These are phyloP conservation scores for Trichomonas vaginalis DNA, from an alignment of 208 protist genomes.

Conservation along the genomic window DNA sequence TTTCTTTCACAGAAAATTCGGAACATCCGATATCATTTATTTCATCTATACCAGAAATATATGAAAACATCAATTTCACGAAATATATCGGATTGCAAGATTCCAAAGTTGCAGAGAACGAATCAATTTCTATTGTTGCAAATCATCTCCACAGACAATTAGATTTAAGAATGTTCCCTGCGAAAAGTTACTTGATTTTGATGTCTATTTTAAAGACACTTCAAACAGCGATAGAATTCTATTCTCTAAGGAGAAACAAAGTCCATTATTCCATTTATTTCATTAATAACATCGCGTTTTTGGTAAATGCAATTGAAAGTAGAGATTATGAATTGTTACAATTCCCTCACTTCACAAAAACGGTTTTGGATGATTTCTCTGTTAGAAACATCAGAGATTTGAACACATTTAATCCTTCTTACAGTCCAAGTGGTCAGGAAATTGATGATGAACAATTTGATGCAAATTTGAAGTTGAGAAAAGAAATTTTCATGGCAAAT, in stretches of 20 bases:
- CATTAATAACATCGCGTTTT: not conserved
- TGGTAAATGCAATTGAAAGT: not conserved
- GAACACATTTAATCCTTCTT: not conserved
- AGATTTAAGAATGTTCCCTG: not conserved
- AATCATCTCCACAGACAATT: not conserved
- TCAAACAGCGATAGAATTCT: not conserved
- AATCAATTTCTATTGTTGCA: not conserved
- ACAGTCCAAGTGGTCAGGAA: not conserved
- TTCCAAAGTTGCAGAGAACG: not conserved
- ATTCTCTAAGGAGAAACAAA: not conserved
- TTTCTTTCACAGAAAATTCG: not conserved
- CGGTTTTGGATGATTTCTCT: not conserved
- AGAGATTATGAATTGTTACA: not conserved
- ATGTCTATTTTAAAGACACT: not conserved
- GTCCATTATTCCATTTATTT: not conserved
- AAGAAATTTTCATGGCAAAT: not conserved
- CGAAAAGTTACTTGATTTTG: not conserved
- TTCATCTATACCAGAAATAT: not conserved
- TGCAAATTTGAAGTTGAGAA: not conserved
- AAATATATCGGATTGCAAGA: not conserved
- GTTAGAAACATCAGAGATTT: not conserved
- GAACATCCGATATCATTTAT: not conserved
- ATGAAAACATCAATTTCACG: not conserved
- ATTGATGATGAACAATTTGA: not conserved
- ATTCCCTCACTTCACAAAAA: not conserved